Conservation (phyloP, 2,329 filamentous ascomycete genomes). For the Gnomoniopsis smithogilvyi region DNA sequence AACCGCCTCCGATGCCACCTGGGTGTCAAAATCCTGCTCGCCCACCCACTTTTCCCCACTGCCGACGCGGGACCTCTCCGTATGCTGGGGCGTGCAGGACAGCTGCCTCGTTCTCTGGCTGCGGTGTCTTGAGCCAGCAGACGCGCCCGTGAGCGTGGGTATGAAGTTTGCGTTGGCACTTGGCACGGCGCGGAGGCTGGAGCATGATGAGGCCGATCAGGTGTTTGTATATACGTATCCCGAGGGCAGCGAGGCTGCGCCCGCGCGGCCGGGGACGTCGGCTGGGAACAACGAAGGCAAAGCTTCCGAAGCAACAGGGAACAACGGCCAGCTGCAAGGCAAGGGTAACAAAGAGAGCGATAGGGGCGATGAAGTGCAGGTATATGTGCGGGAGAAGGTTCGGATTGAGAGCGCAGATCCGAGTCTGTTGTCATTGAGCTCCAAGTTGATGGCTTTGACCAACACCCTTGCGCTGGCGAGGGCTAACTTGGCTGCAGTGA, state of each 20-base stretch:
- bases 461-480: slow-evolving; percentile 69
- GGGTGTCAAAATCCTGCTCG: slow-evolving; percentile 42
- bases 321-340: background rate
- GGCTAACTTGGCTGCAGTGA: slow-evolving; percentile 71
- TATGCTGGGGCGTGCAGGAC: slow-evolving; percentile 69
- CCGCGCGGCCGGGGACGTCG: background rate
- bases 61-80: slow-evolving; percentile 62
- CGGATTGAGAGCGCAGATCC: slow-evolving; percentile 87
- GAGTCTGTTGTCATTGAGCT: slow-evolving; percentile 75
- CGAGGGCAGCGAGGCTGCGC: slow-evolving; percentile 1
- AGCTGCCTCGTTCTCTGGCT: slow-evolving; percentile 67
- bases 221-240: slow-evolving; percentile 59
- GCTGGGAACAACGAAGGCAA: background rate
- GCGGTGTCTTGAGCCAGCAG: slow-evolving; percentile 66
- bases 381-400: slow-evolving; percentile 86
- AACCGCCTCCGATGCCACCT: slow-evolving; percentile 36
- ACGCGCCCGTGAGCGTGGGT: slow-evolving; percentile 56
- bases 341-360: background rate
- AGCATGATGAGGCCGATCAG: slow-evolving; percentile 78
- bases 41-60: slow-evolving; percentile 41
- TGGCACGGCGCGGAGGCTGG: slow-evolving; percentile 58
- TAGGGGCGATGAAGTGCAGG: slow-evolving; percentile 54
- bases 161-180: slow-evolving; percentile 70
- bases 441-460: slow-evolving; percentile 77
- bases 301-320: slow-evolving; percentile 21